Base-by-base conservation (phyloP, 2,329 filamentous ascomycete species). In the Ophiostoma populinum region DNA sequence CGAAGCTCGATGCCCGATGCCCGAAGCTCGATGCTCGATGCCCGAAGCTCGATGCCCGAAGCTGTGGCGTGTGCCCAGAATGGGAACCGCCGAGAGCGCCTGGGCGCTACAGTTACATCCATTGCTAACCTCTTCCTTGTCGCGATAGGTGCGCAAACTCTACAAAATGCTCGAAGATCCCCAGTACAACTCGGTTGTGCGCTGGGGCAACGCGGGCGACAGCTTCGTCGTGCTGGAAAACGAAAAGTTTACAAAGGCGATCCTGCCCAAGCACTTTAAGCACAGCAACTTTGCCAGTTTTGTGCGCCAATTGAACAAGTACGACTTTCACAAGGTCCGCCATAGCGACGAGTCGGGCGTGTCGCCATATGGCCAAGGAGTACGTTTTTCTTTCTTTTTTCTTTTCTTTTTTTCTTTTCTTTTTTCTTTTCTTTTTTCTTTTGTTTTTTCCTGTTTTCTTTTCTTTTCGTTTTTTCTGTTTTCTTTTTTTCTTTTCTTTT, bases 81-180 rank as follows among this genome's bases (percentile, higher is more conserved):
- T 11, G 17, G 18, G 21, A 36, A 15, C 18, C 24, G 19, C 11
- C 16, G 11, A 16, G 16, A 19, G n/a, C 20, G 13, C 10, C 28
- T 11, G 7, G 15, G 11, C 25, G 16, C 16, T 13, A 19, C 17
- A 10, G 22, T 34, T n/a, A 22, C 21, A 21, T 11, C 16, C 7
- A 9, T 22, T 33, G 34, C 40, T 44, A 36, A 42, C 39, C 24
- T 37, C 42, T 43, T 31, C 35, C 37, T 26, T 13, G 32, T 18
- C 24, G 26, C 24, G n/a, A 21, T 47, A 94, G 86, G 86, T 95
- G 61, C 85, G 87, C 65, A 95, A 95, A 62, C 65, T 95, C 45
- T 95, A 94, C 69, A 92, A 93, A 55, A 98, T 98, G 90, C 65
- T 98, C 49, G 87, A 95, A 58, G 92, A 92, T 51, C 86, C 86